Evolutionary conservation across 2,329 filamentous ascomycete species (phyloP).

Genomic region (Diplodia corticola): DNA sequence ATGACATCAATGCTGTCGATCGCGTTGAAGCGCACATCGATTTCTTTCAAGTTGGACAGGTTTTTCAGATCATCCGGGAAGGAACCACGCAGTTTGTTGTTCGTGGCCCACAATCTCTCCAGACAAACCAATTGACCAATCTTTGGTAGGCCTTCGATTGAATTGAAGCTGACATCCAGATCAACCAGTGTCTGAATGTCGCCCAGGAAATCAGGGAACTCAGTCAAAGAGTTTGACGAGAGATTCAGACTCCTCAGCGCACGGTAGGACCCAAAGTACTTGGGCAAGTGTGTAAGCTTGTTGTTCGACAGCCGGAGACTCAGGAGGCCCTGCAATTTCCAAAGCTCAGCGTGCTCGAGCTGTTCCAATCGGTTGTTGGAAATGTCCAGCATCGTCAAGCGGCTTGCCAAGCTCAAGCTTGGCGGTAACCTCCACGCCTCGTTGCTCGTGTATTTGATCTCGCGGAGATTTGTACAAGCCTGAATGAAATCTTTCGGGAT

Average conservation of each 20-base stretch:
- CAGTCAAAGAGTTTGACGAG: constrained; percentile 86
- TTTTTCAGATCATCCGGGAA: constrained; percentile 72
- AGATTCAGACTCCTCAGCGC: constrained; percentile 82
- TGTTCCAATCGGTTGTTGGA: constrained; percentile 92
- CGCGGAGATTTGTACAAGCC: constrained; percentile 83
- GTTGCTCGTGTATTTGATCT: constrained; percentile 95
- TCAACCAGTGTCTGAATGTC: constrained; percentile 81
- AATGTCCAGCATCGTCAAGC: constrained; percentile 85
- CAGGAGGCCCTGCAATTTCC: constrained; percentile 71
- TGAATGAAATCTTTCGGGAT: constrained; percentile 96
- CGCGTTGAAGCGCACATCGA: constrained; percentile 91
- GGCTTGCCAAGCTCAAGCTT: constrained; percentile 77
- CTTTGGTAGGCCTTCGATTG: constrained; percentile 74
- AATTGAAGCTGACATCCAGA: constrained; percentile 95
- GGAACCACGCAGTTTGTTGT: constrained; percentile 79
- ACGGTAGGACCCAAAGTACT: constrained; percentile 79
- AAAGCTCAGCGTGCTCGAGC: constrained; percentile 79
- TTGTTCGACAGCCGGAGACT: constrained; percentile 96
- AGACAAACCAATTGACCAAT: constrained; percentile 78
- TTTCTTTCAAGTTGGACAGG: constrained; percentile 78
- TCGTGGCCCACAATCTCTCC: constrained; percentile 91
- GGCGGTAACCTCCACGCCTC: constrained; percentile 83
- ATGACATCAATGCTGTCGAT: constrained; percentile 88
- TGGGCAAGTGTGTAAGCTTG: constrained; percentile 73
- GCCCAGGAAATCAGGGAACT: constrained; percentile 83